Base-by-base conservation (phyloP, 2,329 filamentous ascomycete species). In the Colletotrichum musae region DNA sequence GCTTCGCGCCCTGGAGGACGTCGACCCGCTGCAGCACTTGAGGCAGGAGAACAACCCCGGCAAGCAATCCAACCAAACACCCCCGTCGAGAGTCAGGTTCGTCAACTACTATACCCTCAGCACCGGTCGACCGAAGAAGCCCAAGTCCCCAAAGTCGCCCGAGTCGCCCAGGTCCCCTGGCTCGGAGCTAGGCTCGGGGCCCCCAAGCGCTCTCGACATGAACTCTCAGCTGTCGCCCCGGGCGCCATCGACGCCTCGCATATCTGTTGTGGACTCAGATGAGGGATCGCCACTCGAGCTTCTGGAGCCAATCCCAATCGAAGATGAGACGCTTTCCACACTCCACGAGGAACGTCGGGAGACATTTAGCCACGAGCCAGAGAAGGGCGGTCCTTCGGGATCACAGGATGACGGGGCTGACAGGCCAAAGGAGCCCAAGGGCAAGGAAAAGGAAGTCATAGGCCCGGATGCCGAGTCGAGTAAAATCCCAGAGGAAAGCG, bases 31-130 rank as follows among this genome's bases (percentile, higher is more conserved):
- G 2, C 79, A 75, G 58, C 71, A 74, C 52, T 62, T 71, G 53
- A 41, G 43, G 13, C 72, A 18, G 32, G 66, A 64, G 72, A 70
- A 16, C 64, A 74, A 65, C 70, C 74, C 59, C 60, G 64, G 52
- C 57, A 57, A 57, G 12, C 71, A 71, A 24, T 73, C 74, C 3
- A 73, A 75, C n/a, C 72, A 76, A 24, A 82, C 84, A 12, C 21
- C 45, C 10, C 32, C 52, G n/a, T 82, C 84, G 2, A 85, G 91
- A 60, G 88, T 96, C 12, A 87, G 94, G 16, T 97, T 97, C 75
- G 86, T 94, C 66, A 97, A 97, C 77, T 97, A 97, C 78, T 97
- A 95, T 77, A 97, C 94, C 1, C 88, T 93, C n/a, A 94, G 93
- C 72, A 92, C 92, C 10, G 94, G 94, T 4, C 86, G 89, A 68